Base-by-base conservation (phyloP, 2,329 filamentous ascomycete species). In the Sphaerulina musiva region DNA sequence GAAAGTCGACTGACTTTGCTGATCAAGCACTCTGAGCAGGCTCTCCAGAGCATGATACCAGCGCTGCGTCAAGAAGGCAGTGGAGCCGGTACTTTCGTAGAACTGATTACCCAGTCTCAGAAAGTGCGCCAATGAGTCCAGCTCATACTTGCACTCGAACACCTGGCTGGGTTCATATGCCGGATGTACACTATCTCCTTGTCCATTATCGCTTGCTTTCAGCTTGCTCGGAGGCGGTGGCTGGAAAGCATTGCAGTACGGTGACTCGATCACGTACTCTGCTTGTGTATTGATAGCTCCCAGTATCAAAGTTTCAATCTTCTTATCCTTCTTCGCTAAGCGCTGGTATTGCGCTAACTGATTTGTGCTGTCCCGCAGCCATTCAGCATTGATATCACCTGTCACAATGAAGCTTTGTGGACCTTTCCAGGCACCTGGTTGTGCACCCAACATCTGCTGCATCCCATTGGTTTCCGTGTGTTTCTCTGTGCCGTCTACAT, bases 81-180 rank as follows among this genome's bases (percentile, higher is more conserved):
- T 86, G 0, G 88, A 92, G 2, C 79, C 79, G 0, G 89, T 95
- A 66, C 88, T 80, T 39, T 86, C 82, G 72, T 93, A 80, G 72
- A 95, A 97, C 63, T 95, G 84, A 65, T 95, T 96, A 14, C 80
- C 82, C 2, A 98, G 74, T 0, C 87, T 83, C 5, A 98, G 79
- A 70, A 98, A 98, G 67, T 95, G 86, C 0, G 91, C 93, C 0
- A 98, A 78, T 7, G 91, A 96, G 73, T 98, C 93, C 20, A 98
- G 83, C 74, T 98, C 93, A 72, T 97, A 98, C 73, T 98, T 98
- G 81, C 93, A 98, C 72, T 98, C 93, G 61, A 96, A 98, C 3
- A 98, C 93, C 46, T 84, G 81, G 0, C 78, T 81, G 0, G 86
- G 86, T 66, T 97, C 90, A 68, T 95, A 97, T 0, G 78, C 77